Evolutionary conservation across 768 basidiomycete genomes (phyloP), one percentile per base, ranked within the genome.

Genomic region (Fomitopsis serialis): DNA sequence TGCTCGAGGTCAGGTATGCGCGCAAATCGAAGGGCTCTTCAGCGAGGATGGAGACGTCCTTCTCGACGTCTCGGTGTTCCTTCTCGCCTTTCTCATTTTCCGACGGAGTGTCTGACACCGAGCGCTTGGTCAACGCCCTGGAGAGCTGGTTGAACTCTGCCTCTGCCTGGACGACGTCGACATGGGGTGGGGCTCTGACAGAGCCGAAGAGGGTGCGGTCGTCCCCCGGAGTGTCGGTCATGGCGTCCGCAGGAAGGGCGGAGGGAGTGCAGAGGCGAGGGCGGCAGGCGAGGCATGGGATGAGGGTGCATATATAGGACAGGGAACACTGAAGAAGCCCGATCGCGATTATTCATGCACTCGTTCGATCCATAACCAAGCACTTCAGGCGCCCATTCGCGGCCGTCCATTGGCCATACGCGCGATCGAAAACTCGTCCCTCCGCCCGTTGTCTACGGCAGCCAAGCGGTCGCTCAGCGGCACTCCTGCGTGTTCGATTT

Each of bases 1-100:
- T 87, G 13, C 80, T 83, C 8, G 80, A 79, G 2, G 79, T 70
- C 27, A 89, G 73, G 59, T 86, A 89, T 54, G 87, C 85, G 15
- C 77, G 78, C 19, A 89, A 78, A 64, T 87, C 79, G 58, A 87
- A 89, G 0, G 63, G 64, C 15, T 72, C 67, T 8, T 70, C 68
- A 9, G 63, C 61, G 7, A 69, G 66, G 3, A 66, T 66, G 13
- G 54, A 65, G 10, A 63, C 72, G 47, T 76, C 82, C 53, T 76
- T 72, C 52, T 74, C 76, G 32, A 72, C 49, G 45, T 75, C 77
- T 9, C 67, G 62, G 42, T 58, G 21, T 8, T 54, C 48, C 17
- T 36, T 34, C 37, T 32, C 40, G 13, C 32, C 48, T 25, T 53
- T 46, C 24, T 53, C 54, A 15, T 48, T 45, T 1, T 40, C 37